phyloP scores from a whole-genome alignment of 192 early-diverging fungal species.

The Backusella luteola region DNA sequence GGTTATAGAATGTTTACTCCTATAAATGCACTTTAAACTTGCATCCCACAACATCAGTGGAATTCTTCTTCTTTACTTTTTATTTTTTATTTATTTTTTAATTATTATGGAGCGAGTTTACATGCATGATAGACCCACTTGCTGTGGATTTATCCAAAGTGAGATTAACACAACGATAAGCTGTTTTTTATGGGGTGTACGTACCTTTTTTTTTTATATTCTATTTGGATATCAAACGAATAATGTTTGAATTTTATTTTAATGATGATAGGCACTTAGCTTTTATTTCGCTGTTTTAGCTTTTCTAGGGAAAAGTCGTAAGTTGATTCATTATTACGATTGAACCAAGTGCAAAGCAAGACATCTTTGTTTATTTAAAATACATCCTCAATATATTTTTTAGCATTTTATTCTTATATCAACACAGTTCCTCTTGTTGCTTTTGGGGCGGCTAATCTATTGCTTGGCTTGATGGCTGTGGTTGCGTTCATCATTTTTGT shows the following conservation, averaged over 20 bases:
- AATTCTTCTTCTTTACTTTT: not conserved
- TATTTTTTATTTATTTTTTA: not conserved
- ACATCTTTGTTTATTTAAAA: not conserved
- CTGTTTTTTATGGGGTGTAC: not conserved
- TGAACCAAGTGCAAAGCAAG: not conserved
- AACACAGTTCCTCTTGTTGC: not conserved
- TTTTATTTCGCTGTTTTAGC: conserved; percentile 18
- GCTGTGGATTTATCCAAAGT: not conserved
- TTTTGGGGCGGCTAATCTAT: conserved; percentile 9
- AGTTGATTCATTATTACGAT: not conserved
- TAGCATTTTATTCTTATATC: conserved; percentile 17
- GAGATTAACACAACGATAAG: not conserved
- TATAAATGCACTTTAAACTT: not conserved
- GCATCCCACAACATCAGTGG: not conserved
- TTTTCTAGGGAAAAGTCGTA: conserved; percentile 14
- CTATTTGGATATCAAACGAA: not conserved
- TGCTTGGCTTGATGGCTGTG: not conserved
- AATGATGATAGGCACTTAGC: conserved; percentile 9
- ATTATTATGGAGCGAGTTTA: not conserved
- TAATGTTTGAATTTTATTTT: not conserved
- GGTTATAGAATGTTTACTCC: not conserved
- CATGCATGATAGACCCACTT: not conserved
- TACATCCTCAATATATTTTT: not conserved
- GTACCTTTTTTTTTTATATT: not conserved
- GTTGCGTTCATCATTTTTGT: not conserved